phyloP scores from a whole-genome alignment of 2,329 filamentous ascomycete species.

The Ophiosphaerella korrae region DNA sequence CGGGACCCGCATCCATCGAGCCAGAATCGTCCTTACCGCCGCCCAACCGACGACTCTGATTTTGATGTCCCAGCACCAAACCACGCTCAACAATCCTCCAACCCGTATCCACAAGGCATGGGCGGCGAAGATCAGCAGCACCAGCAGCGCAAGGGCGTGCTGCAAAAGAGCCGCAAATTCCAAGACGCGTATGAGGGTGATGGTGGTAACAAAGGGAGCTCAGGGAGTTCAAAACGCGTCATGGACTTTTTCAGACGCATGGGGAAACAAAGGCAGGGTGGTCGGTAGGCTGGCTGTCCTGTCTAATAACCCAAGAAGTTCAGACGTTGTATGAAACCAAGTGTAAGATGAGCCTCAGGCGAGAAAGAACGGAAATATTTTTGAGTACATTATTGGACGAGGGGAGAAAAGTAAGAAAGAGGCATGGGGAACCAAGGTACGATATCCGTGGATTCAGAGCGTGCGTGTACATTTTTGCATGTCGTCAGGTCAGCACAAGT shows the following conservation, averaged over 20 bases:
- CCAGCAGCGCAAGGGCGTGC: conserved; percentile 55
- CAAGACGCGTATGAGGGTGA: conserved; percentile 80
- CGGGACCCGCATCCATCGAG: conserved; percentile 37
- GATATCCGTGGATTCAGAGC: too few species aligned
- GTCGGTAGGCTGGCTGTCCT: conserved; percentile 2
- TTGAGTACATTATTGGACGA: background rate
- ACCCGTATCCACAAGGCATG: conserved; percentile 50
- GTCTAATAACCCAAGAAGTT: background rate
- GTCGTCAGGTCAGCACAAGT: too few species aligned
- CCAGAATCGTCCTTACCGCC: conserved; percentile 33
- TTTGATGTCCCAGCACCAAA: conserved; percentile 27
- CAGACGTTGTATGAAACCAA: too few species aligned
- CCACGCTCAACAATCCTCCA: conserved; percentile 27
- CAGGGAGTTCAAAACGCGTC: conserved; percentile 83
- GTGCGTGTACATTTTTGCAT: too few species aligned
- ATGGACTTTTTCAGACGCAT: conserved; percentile 98
- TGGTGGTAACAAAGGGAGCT: conserved; percentile 37
- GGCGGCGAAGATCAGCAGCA: conserved; percentile 32
- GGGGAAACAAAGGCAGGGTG: conserved; percentile 67
- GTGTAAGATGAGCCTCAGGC: background rate
- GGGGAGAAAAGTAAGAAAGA: background rate
- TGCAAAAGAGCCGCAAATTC: conserved; percentile 87
- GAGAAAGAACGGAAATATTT: background rate
- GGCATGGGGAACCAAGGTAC: too few species aligned
- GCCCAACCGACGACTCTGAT: conserved; percentile 43